Conservation (phyloP, 2,329 filamentous ascomycete genomes). For the Diaporthe sp. region DNA sequence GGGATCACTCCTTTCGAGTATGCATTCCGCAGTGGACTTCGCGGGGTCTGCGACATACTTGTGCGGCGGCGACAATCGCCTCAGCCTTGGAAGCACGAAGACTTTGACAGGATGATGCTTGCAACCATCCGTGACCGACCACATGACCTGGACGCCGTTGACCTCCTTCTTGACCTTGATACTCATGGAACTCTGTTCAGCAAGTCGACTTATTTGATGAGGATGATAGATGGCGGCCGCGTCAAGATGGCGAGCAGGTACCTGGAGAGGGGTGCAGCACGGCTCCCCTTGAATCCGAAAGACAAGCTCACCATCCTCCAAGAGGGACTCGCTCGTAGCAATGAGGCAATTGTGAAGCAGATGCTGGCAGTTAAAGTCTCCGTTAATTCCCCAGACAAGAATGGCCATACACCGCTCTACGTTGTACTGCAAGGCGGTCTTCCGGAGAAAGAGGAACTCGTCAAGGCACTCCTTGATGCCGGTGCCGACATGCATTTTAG, state of each 20-base stretch:
- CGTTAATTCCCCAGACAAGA: slow-evolving; percentile 11
- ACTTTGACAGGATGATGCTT: slow-evolving; percentile 24
- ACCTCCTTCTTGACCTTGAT: slow-evolving; percentile 34
- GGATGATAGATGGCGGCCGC: slow-evolving; percentile 1
- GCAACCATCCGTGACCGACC: background rate
- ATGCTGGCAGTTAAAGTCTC: slow-evolving; percentile 29
- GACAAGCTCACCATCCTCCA: slow-evolving; percentile 28
- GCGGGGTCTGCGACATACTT: slow-evolving; percentile 30
- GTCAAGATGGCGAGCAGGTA: slow-evolving; percentile 14
- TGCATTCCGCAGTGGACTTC: slow-evolving; percentile 1
- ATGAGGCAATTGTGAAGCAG: background rate
- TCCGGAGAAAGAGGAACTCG: background rate
- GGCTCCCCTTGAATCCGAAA: slow-evolving; percentile 24
- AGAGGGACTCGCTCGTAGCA: background rate
- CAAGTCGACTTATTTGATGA: slow-evolving; percentile 22
- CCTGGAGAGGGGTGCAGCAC: slow-evolving; percentile 4
- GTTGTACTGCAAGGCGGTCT: background rate
- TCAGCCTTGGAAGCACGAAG: slow-evolving; percentile 16
- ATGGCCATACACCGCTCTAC: slow-evolving; percentile 33
- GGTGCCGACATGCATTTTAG: slow-evolving; percentile 27
- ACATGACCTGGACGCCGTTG: background rate
- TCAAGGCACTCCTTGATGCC: background rate
- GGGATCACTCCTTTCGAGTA: slow-evolving; percentile 19
- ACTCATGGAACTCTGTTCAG: background rate
- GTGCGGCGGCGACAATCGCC: slow-evolving; percentile 3